A percentile compares a stretch with the other conserved stretches of the same genome.
phyloP scores from a whole-genome alignment of 257 asterid species.

The Solanum chmielewskii region DNA sequence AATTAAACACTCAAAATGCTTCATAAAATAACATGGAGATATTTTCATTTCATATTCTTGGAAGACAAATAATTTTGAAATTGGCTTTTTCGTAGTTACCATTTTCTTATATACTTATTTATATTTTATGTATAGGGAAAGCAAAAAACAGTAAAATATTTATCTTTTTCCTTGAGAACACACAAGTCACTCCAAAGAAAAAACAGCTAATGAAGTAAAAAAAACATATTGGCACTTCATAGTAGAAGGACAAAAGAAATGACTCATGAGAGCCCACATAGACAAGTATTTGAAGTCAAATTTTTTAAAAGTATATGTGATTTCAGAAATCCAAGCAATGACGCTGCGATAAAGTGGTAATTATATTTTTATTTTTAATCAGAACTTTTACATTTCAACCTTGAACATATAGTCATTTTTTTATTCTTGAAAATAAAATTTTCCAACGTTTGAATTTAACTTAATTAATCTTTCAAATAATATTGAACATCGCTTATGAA shows the following conservation, averaged over 20 bases:
- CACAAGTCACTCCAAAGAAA: not conserved
- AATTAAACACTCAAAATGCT: not conserved
- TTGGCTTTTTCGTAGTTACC: not conserved
- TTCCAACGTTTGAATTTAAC: rapidly evolving
- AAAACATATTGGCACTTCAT: not conserved
- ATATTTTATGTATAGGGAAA: not conserved
- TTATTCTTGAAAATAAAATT: rapidly evolving
- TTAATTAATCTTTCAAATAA: not conserved
- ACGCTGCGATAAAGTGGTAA: not conserved
- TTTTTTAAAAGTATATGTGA: too few relatives aligned
- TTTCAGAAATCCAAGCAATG: not conserved
- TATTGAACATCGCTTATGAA: not conserved
- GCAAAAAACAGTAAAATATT: not conserved
- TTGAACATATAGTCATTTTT: not conserved
- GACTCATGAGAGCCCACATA: not conserved
- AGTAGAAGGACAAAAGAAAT: not conserved
- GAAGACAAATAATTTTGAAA: not conserved
- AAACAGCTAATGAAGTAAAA: not conserved
- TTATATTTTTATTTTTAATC: not conserved
- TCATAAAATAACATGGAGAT: not conserved
- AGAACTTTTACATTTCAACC: rapidly evolving
- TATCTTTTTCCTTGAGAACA: not conserved
- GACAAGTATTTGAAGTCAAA: not conserved
- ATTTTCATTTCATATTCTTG: not conserved
- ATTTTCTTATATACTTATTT: not conserved